Evolutionary conservation across 495 filamentous ascomycete species (phyloP), one percentile per base, ranked within the genome.

Genomic region (Penicillium herquei): DNA sequence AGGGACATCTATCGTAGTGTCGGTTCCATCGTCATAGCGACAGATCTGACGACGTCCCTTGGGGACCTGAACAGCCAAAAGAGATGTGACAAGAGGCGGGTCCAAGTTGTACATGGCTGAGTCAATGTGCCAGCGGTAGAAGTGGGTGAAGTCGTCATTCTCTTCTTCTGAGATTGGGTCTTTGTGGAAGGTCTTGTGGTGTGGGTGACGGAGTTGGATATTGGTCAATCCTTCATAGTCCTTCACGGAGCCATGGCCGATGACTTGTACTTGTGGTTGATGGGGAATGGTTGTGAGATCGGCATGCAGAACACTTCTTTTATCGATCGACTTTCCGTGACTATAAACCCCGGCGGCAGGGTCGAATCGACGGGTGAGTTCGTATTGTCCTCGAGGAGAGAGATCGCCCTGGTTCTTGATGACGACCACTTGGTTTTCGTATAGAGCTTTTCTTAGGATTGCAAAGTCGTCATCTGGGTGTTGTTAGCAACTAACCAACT

Each of bases 61-160:
- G 3, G 85, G 86, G 2, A 89, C 84, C 21, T 73, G 70, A 6
- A 88, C 85, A 11, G 87, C 87, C 37, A 88, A 65, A 16, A 89
- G 72, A 0, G 84, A 82, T 3, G 87, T 89, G 7, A 85, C 85
- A 14, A 81, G 71, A 3, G 87, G 84, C 0, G 87, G 85, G 30
- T 86, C 80, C n/a, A 87, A 75, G 6, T 79, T 85, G 65, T 89
- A 89, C 16, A 88, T 73, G 14, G 87, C 85, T 6, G 87, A 86
- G 57, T 89, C 87, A 49, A 89, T 88, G 63, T 89, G 87, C 87
- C 86, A 89, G 33, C 87, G 73, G 67, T 86, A 88, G 70, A 88
- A 89, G 41, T 85, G 82, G 6, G 87, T 88, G 67, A 75, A 81
- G 47, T 78, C 76, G 8, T 84, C 70, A 59, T 88, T 83, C 40